Conservation (phyloP, 2,329 filamentous ascomycete species). For the Penicillium sp. region DNA sequence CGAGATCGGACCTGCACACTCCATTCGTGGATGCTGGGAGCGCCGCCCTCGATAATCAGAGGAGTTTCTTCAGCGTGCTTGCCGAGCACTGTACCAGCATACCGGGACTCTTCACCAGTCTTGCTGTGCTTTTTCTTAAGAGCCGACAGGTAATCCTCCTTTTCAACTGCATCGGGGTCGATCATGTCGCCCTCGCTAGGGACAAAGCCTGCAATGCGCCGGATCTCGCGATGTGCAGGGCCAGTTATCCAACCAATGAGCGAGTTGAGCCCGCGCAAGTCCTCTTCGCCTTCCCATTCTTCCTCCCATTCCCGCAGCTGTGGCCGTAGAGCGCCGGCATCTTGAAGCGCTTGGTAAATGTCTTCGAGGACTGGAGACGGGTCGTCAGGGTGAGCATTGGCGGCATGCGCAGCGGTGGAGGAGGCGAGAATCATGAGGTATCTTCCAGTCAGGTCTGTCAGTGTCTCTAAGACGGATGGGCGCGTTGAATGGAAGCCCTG, state of each 20-base stretch:
- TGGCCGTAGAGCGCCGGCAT: conserved; percentile 70
- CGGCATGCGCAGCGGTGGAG: conserved; percentile 66
- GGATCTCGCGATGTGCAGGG: conserved; percentile 70
- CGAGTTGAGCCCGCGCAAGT: conserved; percentile 68
- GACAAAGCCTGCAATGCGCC: conserved; percentile 71
- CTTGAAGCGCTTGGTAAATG: conserved; percentile 77
- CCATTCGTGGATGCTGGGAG: conserved; percentile 66
- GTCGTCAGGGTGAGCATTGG: conserved; percentile 61
- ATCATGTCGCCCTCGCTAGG: conserved; percentile 51
- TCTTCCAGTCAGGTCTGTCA: conserved; percentile 80
- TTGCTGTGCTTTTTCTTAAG: conserved; percentile 92
- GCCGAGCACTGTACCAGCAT: conserved; percentile 77
- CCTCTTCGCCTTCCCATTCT: conserved; percentile 65
- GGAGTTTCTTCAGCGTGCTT: conserved; percentile 65
- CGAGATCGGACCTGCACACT: conserved; percentile 35
- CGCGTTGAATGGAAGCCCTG: conserved; percentile 82
- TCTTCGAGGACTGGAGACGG: conserved; percentile 66
- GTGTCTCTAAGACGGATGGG: conserved; percentile 74
- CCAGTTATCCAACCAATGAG: conserved; percentile 78
- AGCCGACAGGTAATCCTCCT: conserved; percentile 67
- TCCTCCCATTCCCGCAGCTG: conserved; percentile 65
- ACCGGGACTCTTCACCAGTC: conserved; percentile 79
- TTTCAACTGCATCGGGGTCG: conserved; percentile 50
- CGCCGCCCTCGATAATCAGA: conserved; percentile 73
- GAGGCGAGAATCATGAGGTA: conserved; percentile 73